Percentiles rank a stretch among this genome's conserved stretches.
These are phyloP conservation scores for Talaromyces funiculosus DNA, from an alignment of 2,329 filamentous ascomycete genomes.

Conservation along the genomic window DNA sequence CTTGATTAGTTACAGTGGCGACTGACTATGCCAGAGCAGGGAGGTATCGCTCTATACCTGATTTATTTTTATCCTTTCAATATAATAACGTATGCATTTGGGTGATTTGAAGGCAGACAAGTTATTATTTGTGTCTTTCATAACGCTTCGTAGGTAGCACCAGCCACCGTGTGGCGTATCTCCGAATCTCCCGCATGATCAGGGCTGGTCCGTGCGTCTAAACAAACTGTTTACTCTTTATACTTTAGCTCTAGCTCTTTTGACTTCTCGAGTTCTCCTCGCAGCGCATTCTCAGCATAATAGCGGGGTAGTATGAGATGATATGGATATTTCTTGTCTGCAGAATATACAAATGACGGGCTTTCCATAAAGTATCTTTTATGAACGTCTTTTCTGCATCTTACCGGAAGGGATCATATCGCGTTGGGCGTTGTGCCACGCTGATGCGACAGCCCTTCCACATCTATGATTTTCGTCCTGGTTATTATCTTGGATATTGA, in stretches of 20 bases:
- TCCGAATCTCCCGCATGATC: background rate
- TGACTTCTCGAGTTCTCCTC: background rate
- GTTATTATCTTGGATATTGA: background rate
- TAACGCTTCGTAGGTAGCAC: background rate
- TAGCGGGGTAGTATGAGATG: background rate
- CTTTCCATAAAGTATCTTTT: background rate
- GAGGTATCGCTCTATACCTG: too few relatives aligned
- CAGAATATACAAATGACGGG: background rate
- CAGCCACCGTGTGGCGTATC: constrained; percentile 2
- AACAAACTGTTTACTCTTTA: background rate
- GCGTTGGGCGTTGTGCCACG: background rate
- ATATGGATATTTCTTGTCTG: background rate
- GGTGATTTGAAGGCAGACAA: too few relatives aligned
- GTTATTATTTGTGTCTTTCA: background rate
- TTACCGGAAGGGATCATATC: constrained; percentile 1
- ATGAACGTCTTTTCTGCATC: background rate
- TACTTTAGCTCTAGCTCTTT: background rate
- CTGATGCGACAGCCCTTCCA: background rate
- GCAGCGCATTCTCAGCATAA: background rate
- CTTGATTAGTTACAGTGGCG: background rate
- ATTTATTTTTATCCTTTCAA: too few relatives aligned
- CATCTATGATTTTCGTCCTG: background rate
- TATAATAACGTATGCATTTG: too few relatives aligned
- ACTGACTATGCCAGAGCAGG: background rate
- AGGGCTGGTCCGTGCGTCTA: background rate